Conservation (phyloP, 176 grass and related monocot genomes). For the Oryza glaberrima region DNA sequence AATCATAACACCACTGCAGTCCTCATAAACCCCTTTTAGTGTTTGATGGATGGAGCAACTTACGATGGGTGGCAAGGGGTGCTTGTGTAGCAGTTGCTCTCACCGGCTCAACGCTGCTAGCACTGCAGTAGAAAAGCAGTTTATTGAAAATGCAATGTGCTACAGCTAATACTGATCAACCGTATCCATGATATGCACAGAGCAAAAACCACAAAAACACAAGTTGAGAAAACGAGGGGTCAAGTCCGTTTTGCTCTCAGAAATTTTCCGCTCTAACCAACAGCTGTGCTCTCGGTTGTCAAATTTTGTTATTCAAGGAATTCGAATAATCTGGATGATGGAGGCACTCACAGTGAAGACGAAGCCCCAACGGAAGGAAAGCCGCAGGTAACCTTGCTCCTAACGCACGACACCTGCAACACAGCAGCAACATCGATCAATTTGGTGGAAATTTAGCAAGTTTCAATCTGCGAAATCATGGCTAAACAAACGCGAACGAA, state of each 20-base stretch:
- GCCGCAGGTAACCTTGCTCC: constrained; percentile 28
- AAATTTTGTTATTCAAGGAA: not conserved
- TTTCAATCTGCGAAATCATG: not conserved
- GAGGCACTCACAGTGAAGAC: constrained; percentile 34
- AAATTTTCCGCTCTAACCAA: not conserved
- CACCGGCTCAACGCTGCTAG: constrained; percentile 56
- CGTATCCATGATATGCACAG: not conserved
- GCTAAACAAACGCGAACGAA: not conserved
- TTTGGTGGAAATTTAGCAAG: not conserved
- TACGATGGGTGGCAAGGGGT: constrained; percentile 53
- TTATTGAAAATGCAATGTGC: constrained; percentile 1
- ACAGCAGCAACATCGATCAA: not conserved
- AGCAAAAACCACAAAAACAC: not conserved
- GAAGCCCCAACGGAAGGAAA: constrained; percentile 32
- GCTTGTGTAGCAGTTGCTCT: constrained; percentile 69
- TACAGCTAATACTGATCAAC: not conserved
- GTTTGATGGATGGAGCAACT: constrained; percentile 20
- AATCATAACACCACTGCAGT: not conserved
- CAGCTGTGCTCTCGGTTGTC: not conserved
- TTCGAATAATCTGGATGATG: not conserved
- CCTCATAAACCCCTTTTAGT: not conserved
- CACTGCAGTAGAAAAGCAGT: constrained; percentile 26
- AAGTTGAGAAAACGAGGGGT: not conserved
- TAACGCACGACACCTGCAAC: constrained; percentile 25
- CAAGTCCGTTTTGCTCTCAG: not conserved